phyloP scores from a whole-genome alignment of 2,329 filamentous ascomycete genomes.

The Pseudocercospora cruenta region DNA sequence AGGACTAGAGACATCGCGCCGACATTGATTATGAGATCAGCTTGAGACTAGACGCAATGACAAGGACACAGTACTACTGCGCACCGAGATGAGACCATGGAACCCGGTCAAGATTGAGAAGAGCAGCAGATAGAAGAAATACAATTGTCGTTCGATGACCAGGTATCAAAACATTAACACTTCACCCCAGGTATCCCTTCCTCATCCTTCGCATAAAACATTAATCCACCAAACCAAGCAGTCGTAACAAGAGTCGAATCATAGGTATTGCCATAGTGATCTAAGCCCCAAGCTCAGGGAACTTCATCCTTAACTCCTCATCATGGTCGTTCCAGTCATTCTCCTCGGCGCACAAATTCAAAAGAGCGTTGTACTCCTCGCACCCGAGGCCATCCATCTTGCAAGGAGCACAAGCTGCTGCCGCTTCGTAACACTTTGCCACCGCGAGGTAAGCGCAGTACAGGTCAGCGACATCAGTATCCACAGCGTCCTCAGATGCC shows the following conservation, averaged over 20 bases:
- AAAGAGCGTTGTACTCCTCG: background rate
- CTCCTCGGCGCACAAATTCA: background rate
- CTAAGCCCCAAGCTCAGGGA: background rate
- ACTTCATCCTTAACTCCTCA: background rate
- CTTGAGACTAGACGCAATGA: too few species aligned
- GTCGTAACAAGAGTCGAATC: background rate
- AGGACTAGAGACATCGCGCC: too few species aligned
- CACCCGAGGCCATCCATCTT: background rate
- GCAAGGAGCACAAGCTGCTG: background rate
- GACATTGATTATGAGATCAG: too few species aligned
- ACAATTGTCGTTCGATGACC: too few species aligned
- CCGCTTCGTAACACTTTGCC: background rate
- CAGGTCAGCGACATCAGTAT: background rate
- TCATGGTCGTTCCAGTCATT: background rate
- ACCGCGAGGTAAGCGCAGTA: background rate
- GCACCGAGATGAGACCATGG: too few species aligned
- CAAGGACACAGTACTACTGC: too few species aligned
- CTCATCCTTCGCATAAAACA: background rate
- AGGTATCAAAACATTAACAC: background rate
- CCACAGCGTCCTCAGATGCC: background rate
- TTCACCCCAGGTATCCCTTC: background rate
- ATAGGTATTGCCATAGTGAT: background rate
- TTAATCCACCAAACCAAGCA: background rate
- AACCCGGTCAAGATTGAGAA: too few species aligned
- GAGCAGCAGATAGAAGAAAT: too few species aligned